phyloP scores from a whole-genome alignment of 2,329 filamentous ascomycete genomes.

The Graphilbum fragrans region DNA sequence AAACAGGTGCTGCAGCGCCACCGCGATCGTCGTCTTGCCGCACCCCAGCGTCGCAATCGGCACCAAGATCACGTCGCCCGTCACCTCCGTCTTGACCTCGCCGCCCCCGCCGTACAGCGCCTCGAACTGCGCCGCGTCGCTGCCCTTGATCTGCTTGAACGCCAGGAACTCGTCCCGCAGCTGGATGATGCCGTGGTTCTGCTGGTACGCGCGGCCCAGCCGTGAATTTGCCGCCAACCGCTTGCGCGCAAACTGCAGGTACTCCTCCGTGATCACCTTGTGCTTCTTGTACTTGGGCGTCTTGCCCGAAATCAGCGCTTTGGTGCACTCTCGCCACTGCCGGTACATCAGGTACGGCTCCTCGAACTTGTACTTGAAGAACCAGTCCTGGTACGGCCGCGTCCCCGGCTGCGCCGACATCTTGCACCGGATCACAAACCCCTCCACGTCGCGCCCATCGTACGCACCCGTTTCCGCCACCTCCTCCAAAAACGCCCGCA shows the following conservation, averaged over 20 bases:
- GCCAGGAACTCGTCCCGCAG: conserved; percentile 79
- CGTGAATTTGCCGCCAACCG: conserved; percentile 57
- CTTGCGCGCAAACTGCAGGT: conserved; percentile 68
- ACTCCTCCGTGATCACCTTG: conserved; percentile 78
- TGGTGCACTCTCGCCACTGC: conserved; percentile 96
- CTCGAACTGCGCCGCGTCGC: conserved; percentile 74
- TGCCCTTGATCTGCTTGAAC: conserved; percentile 72
- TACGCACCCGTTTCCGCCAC: conserved; percentile 83
- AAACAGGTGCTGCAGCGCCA: conserved; percentile 73
- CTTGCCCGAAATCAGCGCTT: conserved; percentile 67
- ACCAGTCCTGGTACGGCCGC: conserved; percentile 74
- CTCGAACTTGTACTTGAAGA: conserved; percentile 99
- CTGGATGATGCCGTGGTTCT: conserved; percentile 90
- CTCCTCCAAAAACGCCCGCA: conserved; percentile 70
- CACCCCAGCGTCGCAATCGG: conserved; percentile 91
- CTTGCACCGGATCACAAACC: conserved; percentile 90
- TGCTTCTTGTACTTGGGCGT: conserved; percentile 77
- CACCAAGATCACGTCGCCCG: conserved; percentile 64
- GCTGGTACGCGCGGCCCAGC: conserved; percentile 59
- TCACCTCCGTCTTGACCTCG: conserved; percentile 40
- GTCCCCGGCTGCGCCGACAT: conserved; percentile 38
- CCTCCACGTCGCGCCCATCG: conserved; percentile 85
- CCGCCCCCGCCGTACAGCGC: conserved; percentile 34
- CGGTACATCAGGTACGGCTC: conserved; percentile 98
- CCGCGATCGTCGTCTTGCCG: conserved; percentile 86